Evolutionary conservation across 169 alveolate species (phyloP).

Genomic region (Plasmodium cynomolgi): DNA sequence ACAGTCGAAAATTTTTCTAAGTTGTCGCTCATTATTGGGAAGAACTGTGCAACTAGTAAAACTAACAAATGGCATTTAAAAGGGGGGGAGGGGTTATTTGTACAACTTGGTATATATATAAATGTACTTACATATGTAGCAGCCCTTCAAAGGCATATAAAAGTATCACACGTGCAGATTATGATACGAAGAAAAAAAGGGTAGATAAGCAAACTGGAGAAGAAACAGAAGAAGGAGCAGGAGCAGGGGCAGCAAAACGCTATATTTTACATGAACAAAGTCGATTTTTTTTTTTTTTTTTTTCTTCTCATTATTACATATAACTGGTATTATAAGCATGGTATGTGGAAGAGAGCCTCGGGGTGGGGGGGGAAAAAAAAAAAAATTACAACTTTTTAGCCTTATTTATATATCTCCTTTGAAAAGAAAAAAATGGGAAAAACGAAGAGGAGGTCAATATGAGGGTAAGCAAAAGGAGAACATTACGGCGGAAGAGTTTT

Average conservation of each 20-base stretch:
- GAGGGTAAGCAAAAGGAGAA: neutral
- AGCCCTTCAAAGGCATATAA: neutral
- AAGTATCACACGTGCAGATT: neutral
- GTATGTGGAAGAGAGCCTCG: neutral
- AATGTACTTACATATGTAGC: neutral
- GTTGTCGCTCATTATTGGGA: constrained; percentile 40
- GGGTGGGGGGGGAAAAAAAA: neutral
- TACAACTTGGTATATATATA: constrained; percentile 2
- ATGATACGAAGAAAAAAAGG: neutral
- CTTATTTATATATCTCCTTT: neutral
- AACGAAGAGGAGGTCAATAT: neutral
- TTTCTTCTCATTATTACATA: neutral
- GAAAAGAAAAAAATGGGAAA: neutral
- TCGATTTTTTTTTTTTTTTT: neutral
- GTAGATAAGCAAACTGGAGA: neutral
- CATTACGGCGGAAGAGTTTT: neutral
- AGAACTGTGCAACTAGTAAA: constrained; percentile 10
- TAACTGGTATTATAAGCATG: neutral
- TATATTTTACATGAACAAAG: neutral
- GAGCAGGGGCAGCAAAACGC: neutral
- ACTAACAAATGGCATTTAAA: constrained; percentile 35
- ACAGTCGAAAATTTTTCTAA: constrained; percentile 79
- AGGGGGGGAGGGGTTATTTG: neutral
- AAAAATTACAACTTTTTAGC: neutral
- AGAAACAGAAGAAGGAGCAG: neutral